A percentile compares a stretch with the other conserved stretches of the same genome.
phyloP scores from a whole-genome alignment of 768 basidiomycete species.

The Boletus sp. region DNA sequence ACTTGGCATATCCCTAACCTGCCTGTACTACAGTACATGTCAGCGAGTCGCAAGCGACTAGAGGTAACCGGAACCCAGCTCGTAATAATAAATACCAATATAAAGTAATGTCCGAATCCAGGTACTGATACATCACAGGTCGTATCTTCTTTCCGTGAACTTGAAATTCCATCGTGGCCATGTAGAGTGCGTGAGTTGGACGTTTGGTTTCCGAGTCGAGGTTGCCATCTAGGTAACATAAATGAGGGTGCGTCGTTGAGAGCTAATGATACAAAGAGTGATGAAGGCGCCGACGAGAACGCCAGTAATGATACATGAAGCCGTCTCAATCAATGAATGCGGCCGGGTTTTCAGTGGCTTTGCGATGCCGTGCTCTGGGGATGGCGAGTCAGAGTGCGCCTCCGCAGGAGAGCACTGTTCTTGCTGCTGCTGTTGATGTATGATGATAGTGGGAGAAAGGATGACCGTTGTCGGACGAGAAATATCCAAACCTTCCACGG shows the following conservation, averaged over 20 bases:
- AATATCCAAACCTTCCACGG: conserved; percentile 1
- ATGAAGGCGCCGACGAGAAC: conserved; percentile 60
- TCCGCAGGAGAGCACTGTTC: conserved; percentile 14
- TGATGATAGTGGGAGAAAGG: conserved; percentile 27
- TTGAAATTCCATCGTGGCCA: background rate
- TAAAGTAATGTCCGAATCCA: conserved; percentile 18
- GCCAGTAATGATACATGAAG: conserved; percentile 53
- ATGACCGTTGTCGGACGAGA: conserved; percentile 16
- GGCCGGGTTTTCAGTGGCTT: conserved; percentile 20
- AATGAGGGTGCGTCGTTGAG: conserved; percentile 47
- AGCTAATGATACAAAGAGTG: conserved; percentile 49
- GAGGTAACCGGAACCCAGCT: conserved; percentile 10
- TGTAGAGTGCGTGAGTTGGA: background rate
- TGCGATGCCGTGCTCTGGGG: conserved; percentile 1
- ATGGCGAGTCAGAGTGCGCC: conserved; percentile 10
- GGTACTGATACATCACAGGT: conserved; percentile 22
- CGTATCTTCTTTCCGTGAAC: conserved; percentile 5
- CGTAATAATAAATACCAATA: conserved; percentile 28
- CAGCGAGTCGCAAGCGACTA: conserved; percentile 5
- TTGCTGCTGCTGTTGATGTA: conserved; percentile 23
- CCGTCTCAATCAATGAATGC: conserved; percentile 33
- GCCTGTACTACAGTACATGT: background rate
- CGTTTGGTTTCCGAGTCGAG: background rate
- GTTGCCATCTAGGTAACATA: conserved; percentile 30
- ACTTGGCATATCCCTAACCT: background rate